Base-by-base conservation (phyloP, 257 asterid genomes). In the Datura wrightii region DNA sequence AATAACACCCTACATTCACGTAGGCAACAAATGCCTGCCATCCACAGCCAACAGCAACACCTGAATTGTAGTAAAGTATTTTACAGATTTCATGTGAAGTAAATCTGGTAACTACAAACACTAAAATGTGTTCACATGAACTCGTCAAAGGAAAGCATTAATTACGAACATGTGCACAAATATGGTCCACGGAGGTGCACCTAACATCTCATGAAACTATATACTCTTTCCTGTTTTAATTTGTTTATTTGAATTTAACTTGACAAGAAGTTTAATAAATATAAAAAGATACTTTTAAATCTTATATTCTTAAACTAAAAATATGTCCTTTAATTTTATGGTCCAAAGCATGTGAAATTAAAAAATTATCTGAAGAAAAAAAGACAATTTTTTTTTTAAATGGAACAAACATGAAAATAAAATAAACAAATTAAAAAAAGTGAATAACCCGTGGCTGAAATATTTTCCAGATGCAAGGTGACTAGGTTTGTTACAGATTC, bases 41-140 rank as follows among this genome's bases (percentile, higher is more conserved):
- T 88, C 97, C 97, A 83, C 97, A 92, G 6, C 98, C 98, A 19
- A 94, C 94, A 0, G 98, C 98, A 52, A 94, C 97, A 85, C 95
- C 98, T 93, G 83, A 74, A 24, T 50, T 48, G 24, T 24, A 74
- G 24, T 18, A 13, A 19, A 14, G 19, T 24, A 24, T 24, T 24
- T 0, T 48, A 48, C 13, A 74, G 11, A 13, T 48, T 48, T 74
- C 3, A n/a, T 74, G 6, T 48, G 60, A 48, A 50, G n/a, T 48
- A 74, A 48, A 5, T 24, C 3, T 72, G 56, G 41, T 10, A 19
- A 18, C 24, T 62, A 24, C n/a, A n/a, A n/a, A n/a, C n/a, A n/a
- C n/a, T n/a, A n/a, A n/a, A n/a, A n/a, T n/a, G 11, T 46, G 10
- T 48, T 71, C 3, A 72, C 10, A 72, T 46, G 41, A 11, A 74